phyloP scores from a whole-genome alignment of 2,329 filamentous ascomycete genomes.

The Talaromyces rugulosus region DNA sequence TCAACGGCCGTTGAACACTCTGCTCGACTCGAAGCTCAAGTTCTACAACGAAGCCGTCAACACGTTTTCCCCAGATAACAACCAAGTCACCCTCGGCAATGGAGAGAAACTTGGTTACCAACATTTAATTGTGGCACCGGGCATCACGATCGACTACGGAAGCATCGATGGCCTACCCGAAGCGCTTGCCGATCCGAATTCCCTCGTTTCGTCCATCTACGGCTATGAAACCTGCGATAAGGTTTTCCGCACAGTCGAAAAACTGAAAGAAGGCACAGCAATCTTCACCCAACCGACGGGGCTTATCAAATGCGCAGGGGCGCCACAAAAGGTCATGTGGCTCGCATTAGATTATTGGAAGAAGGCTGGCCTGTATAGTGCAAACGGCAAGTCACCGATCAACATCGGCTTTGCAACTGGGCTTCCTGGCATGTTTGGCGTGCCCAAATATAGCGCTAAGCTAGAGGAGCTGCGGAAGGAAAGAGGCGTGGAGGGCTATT shows the following conservation, averaged over 20 bases:
- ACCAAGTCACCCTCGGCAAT: conserved; percentile 51
- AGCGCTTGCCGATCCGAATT: conserved; percentile 47
- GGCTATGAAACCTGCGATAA: conserved; percentile 55
- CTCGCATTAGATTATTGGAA: conserved; percentile 59
- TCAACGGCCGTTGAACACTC: conserved; percentile 44
- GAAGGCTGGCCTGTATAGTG: conserved; percentile 48
- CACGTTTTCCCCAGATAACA: conserved; percentile 53
- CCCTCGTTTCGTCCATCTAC: conserved; percentile 55
- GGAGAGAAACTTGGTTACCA: conserved; percentile 59
- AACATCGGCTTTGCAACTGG: conserved; percentile 55
- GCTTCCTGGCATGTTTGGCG: conserved; percentile 56
- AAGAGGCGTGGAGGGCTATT: conserved; percentile 55
- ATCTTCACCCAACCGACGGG: conserved; percentile 59
- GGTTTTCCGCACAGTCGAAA: conserved; percentile 47
- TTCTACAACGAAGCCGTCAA: conserved; percentile 54
- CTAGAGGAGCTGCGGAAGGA: conserved; percentile 53
- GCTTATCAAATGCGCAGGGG: conserved; percentile 58
- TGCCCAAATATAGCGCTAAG: conserved; percentile 55
- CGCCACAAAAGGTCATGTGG: conserved; percentile 61
- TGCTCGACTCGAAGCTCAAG: conserved; percentile 59
- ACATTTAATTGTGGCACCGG: conserved; percentile 60
- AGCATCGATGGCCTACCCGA: conserved; percentile 55
- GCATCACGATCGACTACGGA: conserved; percentile 50
- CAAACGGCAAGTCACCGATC: conserved; percentile 38
- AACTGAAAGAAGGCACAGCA: conserved; percentile 48